A percentile compares a stretch with the other conserved stretches of the same genome.
Evolutionary conservation across 352 stramenopile species (phyloP).

Genomic region (Pythium grandisporangium): DNA sequence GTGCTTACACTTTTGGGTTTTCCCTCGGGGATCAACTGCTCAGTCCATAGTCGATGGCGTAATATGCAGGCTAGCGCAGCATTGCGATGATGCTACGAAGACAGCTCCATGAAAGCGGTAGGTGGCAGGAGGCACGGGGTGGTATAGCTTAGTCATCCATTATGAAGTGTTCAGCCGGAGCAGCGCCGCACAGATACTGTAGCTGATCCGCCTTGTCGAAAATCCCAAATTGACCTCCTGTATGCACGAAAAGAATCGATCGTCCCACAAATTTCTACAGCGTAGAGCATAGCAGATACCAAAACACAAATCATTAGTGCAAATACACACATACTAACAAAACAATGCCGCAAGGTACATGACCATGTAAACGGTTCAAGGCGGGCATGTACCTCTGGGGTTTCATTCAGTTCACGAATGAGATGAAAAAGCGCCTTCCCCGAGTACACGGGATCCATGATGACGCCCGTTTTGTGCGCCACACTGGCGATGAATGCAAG

Average conservation of each 20-base stretch:
- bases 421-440: slow-evolving; percentile 74
- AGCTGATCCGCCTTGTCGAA: slow-evolving; percentile 52
- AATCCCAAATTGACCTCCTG: slow-evolving; percentile 44
- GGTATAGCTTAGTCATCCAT: too few species aligned
- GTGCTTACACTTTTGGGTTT: too few species aligned
- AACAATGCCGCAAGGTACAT: background rate
- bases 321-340: too few species aligned
- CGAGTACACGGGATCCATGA: slow-evolving; percentile 78
- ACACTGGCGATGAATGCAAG: slow-evolving; percentile 58
- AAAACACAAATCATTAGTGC: too few species aligned
- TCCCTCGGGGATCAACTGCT: too few species aligned
- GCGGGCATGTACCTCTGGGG: slow-evolving; percentile 21
- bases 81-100: too few species aligned
- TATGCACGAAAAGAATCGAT: slow-evolving; percentile 51
- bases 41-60: too few species aligned
- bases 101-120: too few species aligned
- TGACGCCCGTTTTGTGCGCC: slow-evolving; percentile 42
- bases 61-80: too few species aligned
- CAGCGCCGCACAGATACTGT: slow-evolving; percentile 1
- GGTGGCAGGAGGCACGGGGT: too few species aligned
- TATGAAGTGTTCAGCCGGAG: slow-evolving; percentile 2
- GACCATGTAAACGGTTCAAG: background rate
- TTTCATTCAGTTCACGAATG: slow-evolving; percentile 52
- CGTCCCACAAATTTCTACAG: slow-evolving; percentile 17
- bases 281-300: too few species aligned